Evolutionary conservation across 2,329 filamentous ascomycete genomes (phyloP).

Genomic region (Verticillium longisporum): DNA sequence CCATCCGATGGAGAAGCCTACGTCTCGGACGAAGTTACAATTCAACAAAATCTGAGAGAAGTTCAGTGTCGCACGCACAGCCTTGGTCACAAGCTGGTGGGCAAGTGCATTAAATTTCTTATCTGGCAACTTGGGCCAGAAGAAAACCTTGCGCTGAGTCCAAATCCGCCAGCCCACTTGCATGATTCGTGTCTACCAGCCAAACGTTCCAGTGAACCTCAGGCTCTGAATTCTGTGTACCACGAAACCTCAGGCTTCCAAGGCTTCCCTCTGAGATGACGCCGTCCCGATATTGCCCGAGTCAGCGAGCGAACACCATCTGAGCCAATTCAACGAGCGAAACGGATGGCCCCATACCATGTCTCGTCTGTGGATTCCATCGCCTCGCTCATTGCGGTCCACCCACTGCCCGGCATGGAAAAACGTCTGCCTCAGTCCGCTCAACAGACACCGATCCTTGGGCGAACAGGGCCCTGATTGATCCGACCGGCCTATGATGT

Average conservation of each 20-base stretch:
- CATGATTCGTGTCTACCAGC: slow-evolving; percentile 3
- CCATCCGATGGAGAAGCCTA: too few species aligned
- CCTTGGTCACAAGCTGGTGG: not conserved
- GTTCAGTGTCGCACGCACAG: too few species aligned
- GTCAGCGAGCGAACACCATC: not conserved
- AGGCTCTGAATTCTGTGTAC: slow-evolving; percentile 2
- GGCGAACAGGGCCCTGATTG: slow-evolving; percentile 3
- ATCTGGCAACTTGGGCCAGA: not conserved
- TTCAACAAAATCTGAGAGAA: not conserved
- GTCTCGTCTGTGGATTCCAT: not conserved
- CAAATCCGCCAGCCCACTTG: not conserved
- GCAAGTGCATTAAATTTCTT: not conserved
- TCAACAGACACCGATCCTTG: not conserved
- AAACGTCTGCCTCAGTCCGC: slow-evolving; percentile 1
- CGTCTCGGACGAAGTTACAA: too few species aligned
- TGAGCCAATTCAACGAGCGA: not conserved
- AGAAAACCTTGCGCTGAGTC: not conserved
- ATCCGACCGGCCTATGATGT: slow-evolving; percentile 11
- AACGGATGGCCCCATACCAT: not conserved
- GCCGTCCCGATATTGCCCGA: slow-evolving; percentile 2
- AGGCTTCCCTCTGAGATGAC: not conserved
- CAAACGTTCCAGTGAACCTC: slow-evolving; percentile 5
- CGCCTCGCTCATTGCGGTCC: slow-evolving; percentile 1
- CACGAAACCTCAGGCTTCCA: slow-evolving; percentile 8
- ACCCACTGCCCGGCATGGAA: not conserved